These are phyloP conservation scores for Spirogloea muscicola DNA, from an alignment of 139 green algal species.

Conservation along the genomic window DNA sequence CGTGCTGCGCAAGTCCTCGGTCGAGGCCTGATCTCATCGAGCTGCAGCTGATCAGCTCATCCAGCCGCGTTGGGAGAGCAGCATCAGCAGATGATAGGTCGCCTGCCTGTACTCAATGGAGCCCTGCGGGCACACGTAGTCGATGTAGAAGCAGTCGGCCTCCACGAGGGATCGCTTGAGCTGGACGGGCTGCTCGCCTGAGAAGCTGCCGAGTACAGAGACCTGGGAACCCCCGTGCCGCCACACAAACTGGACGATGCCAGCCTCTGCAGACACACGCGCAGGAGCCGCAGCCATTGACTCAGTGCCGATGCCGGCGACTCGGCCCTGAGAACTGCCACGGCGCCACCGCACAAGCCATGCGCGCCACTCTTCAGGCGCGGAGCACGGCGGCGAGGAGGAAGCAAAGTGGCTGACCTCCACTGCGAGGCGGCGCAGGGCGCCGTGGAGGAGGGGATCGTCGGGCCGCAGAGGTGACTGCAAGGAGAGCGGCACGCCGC, in stretches of 20 bases:
- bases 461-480: no score
- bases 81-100: not conserved
- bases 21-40: not conserved
- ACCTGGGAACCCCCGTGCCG: conserved; percentile 40
- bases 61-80: not conserved
- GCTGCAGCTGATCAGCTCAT: not conserved
- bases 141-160: conserved; percentile 35
- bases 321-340: no score
- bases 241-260: conserved; percentile 43
- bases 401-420: no score
- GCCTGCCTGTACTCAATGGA: conserved; percentile 41
- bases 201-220: conserved; percentile 35
- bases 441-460: no score
- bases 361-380: no score
- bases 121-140: conserved; percentile 39
- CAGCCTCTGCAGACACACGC: conserved; percentile 12
- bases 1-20: not conserved
- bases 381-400: no score
- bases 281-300: no score
- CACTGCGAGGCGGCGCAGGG: no score
- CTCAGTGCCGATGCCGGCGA: no score
- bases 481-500: no score
- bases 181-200: conserved; percentile 2
- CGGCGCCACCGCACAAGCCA: no score
- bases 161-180: conserved; percentile 24